Base-by-base conservation (phyloP, 1,139 yeast genomes). In the Suhomyces atakaporum region DNA sequence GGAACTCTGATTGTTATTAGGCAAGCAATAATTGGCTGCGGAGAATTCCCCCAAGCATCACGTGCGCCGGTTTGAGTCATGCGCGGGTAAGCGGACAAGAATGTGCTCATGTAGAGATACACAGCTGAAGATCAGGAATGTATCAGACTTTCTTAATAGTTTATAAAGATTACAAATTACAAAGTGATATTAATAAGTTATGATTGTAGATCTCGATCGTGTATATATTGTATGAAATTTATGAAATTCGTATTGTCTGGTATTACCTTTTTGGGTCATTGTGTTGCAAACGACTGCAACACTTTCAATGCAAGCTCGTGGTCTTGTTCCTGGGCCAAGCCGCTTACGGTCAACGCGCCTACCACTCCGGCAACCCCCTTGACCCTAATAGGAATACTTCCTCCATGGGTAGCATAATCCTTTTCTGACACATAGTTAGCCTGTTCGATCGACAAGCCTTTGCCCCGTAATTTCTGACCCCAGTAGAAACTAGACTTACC, bases 321-420 rank as follows among this genome's bases (percentile, higher is more conserved):
- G 49, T 74, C 79, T 36, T 72, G 63, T 22, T 63, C 64, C 44
- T 73, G 76, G 3, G 69, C 65, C 46, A 79, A 68, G 0, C 86
- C 86, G 53, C 82, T 75, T 25, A 79, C 69, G n/a, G 82, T 77
- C 31, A 79, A 62, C 3, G 78, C 73, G 2, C 75, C 87, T 25
- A 77, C 63, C 18, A 77, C 61, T 14, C 70, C 68, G 44, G 71
- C 79, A 25, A 62, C 53, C 18, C 65, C 64, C 9, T 58, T 54
- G 12, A 77, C 62, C 33, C 71, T 65, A 32, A 80, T 58, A 2
- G 85, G 84, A 36, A 79, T 71, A 36, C 79, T 77, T 29, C 86
- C 86, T 8, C 85, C 87, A 47, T 79, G 84, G 33, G 69, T 57
- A 8, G 84, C 79, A 48, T 66, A 79, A n/a, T 77, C 80, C 18